phyloP scores from a whole-genome alignment of 2,329 filamentous ascomycete genomes.

The Aureobasidium sp. region DNA sequence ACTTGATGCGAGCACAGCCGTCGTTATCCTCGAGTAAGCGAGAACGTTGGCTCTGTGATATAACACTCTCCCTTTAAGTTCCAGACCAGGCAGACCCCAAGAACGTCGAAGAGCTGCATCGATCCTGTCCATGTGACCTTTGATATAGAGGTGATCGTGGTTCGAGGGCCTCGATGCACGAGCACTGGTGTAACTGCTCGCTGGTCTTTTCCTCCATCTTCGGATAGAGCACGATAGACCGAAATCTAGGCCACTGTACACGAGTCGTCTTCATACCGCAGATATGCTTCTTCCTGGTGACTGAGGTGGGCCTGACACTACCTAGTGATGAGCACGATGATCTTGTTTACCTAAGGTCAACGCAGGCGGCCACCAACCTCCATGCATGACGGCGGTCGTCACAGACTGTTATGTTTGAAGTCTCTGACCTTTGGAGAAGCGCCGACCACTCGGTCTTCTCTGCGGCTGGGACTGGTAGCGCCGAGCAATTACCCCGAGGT shows the following conservation, averaged over 20 bases:
- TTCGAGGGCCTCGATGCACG: not conserved
- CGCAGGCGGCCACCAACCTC: not conserved
- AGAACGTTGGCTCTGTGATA: not conserved
- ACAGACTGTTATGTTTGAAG: slow-evolving; percentile 2
- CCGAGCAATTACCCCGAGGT: slow-evolving; percentile 7
- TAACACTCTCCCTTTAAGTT: not conserved
- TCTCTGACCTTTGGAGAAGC: not conserved
- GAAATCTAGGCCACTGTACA: not conserved
- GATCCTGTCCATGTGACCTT: not conserved
- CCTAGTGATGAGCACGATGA: not conserved
- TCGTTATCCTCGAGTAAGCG: not conserved
- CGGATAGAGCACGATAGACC: not conserved
- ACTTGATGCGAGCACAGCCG: not conserved
- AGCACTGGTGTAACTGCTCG: not conserved
- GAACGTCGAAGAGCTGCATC: not conserved
- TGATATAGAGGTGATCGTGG: not conserved
- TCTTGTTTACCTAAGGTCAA: not conserved
- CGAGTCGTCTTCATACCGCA: not conserved
- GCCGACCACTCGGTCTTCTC: slow-evolving; percentile 5
- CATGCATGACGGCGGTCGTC: not conserved
- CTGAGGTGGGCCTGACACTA: not conserved
- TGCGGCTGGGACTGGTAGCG: not conserved
- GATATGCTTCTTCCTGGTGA: not conserved
- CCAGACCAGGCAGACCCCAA: not conserved
- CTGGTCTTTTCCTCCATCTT: not conserved